These are phyloP conservation scores for Pharnaceum exiguum DNA, from an alignment of 148 eudicot species.

Conservation along the genomic window DNA sequence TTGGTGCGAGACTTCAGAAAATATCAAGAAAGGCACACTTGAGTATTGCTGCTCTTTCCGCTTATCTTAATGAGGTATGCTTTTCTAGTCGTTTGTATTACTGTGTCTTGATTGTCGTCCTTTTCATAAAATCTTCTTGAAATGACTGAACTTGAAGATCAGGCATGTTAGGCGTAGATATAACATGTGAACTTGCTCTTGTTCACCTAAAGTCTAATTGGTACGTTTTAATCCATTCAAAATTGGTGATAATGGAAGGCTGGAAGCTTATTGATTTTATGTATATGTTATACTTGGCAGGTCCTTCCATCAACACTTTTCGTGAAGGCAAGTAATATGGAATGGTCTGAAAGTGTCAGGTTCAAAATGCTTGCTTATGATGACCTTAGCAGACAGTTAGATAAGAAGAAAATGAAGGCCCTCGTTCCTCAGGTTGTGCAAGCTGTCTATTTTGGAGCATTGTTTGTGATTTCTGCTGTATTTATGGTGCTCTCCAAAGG, in stretches of 20 bases:
- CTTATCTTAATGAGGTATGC: slow-evolving; percentile 87
- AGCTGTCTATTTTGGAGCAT: slow-evolving; percentile 62
- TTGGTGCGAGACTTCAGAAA: slow-evolving; percentile 75
- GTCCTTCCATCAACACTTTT: slow-evolving; percentile 83
- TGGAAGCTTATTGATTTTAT: too few relatives aligned
- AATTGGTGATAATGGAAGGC: too few relatives aligned
- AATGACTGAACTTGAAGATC: neutral
- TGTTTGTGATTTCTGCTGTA: slow-evolving; percentile 52
- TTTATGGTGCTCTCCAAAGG: slow-evolving; percentile 54
- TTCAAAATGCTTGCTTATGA: slow-evolving; percentile 66
- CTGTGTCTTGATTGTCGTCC: neutral
- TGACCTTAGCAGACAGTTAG: slow-evolving; percentile 44
- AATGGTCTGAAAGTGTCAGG: slow-evolving; percentile 63
- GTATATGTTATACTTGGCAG: slow-evolving; percentile 45
- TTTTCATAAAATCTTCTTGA: too few relatives aligned
- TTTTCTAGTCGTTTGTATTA: neutral
- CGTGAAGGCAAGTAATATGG: slow-evolving; percentile 91
- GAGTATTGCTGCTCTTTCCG: slow-evolving; percentile 71
- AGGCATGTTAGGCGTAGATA: neutral
- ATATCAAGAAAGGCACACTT: slow-evolving; percentile 72
- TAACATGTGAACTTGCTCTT: neutral
- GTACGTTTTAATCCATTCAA: neutral
- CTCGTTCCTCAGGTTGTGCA: slow-evolving; percentile 82
- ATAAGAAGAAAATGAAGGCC: slow-evolving; percentile 89
- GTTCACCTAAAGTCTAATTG: neutral